phyloP scores from a whole-genome alignment of 805 yeast genomes.

The Naumovozyma baii region DNA sequence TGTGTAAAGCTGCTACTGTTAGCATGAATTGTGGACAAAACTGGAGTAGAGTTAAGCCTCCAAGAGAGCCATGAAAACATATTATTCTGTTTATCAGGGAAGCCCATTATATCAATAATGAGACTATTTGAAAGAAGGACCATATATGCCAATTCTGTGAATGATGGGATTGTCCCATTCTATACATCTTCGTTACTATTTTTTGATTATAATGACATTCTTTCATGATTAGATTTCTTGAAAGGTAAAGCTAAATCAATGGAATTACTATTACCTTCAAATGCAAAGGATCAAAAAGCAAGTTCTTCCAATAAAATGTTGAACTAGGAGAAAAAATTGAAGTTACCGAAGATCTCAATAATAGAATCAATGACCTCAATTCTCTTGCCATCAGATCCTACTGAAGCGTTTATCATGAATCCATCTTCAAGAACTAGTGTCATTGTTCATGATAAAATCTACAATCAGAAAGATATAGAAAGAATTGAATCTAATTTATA shows the following conservation, averaged over 20 bases:
- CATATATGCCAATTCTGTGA: constrained; percentile 60
- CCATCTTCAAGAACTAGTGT: constrained; percentile 45
- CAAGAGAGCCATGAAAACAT: constrained; percentile 31
- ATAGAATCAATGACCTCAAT: constrained; percentile 55
- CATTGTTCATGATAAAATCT: constrained; percentile 55
- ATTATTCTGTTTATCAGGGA: constrained; percentile 51
- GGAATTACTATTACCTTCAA: too few relatives aligned
- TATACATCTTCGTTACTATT: constrained; percentile 62
- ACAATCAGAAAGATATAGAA: constrained; percentile 35
- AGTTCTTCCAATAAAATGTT: neutral
- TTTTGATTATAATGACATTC: constrained; percentile 50
- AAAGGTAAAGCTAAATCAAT: constrained; percentile 3
- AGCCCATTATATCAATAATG: constrained; percentile 45
- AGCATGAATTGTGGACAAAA: constrained; percentile 67
- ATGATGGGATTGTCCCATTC: constrained; percentile 77
- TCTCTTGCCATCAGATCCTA: constrained; percentile 54
- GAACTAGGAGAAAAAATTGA: neutral
- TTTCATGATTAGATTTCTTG: constrained; percentile 23
- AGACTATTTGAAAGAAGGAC: constrained; percentile 54
- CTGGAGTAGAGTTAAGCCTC: constrained; percentile 70
- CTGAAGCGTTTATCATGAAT: constrained; percentile 44
- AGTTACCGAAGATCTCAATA: constrained; percentile 41
- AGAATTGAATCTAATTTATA: neutral
- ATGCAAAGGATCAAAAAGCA: neutral
- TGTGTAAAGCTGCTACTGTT: constrained; percentile 59